Evolutionary conservation across 2,329 filamentous ascomycete genomes (phyloP), one percentile per base, ranked within the genome.

Genomic region (Cladosporium sp.): DNA sequence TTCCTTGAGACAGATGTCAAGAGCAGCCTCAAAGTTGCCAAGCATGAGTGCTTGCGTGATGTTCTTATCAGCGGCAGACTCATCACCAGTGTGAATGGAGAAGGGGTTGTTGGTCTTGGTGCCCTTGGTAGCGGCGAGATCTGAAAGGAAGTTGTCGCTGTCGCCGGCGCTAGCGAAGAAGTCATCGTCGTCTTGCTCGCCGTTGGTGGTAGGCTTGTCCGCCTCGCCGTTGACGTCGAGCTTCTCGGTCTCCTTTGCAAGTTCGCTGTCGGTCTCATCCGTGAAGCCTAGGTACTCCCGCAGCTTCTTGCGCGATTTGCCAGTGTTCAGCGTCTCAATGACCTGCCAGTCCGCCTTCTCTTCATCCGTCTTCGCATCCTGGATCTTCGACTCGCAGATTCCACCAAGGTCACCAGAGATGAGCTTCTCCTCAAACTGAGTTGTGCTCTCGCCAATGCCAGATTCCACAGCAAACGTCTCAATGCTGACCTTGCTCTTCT

Each of bases 261-360:
- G 61, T 12, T 73, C 65, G 15, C 70, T 74, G 38, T 78, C 74
- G 15, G 72, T 63, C 34, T 73, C 71, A 52, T 86, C 82, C 24
- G 82, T 76, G 69, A 97, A 92, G n/a, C 92, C 93, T 15, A 99
- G 80, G 66, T 95, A 91, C 59, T 95, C 86, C 18, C 93, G 80
- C 51, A 99, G 85, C 66, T 88, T 85, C 66, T 86, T 86, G 37
- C 91, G 83, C n/a, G 90, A 87, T 63, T 92, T 91, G 24, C 87
- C 84, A 3, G 88, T 85, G 43, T 92, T 86, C 54, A 99, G 72
- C 1, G 90, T 93, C 68, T 93, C 85, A 68, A 99, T 89, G 32
- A 97, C 89, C 58, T 87, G 86, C 93, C 93, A 99, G 69, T 97
- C 92, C 3, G 88, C 87, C 75, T 90, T 96, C 67, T 97, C 93